Conservation (phyloP, 129 eudicot genomes). For the Lonicera japonica region DNA sequence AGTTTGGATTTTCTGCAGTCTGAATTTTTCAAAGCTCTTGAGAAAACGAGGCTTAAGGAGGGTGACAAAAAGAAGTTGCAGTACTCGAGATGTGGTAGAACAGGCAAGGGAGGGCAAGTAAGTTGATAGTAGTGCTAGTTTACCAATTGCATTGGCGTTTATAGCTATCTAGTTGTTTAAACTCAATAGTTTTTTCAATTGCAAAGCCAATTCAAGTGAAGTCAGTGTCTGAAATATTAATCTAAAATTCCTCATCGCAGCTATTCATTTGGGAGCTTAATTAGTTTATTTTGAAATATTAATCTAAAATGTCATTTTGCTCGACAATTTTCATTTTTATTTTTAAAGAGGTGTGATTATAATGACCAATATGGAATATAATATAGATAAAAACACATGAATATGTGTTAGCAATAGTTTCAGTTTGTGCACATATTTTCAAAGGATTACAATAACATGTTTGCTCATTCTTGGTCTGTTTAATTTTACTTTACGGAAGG, state of each 20-base stretch:
- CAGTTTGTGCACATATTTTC: background rate
- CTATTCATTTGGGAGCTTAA: background rate
- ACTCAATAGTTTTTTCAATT: background rate
- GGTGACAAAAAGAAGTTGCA: constrained; percentile 68
- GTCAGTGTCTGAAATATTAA: background rate
- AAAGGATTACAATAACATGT: background rate
- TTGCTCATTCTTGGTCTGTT: background rate
- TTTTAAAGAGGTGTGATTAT: background rate
- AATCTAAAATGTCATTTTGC: too few species aligned
- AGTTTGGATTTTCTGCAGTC: constrained; percentile 47
- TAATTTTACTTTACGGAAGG: constrained; percentile 30
- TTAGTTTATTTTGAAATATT: too few species aligned
- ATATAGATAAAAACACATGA: background rate
- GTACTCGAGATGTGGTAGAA: constrained; percentile 97
- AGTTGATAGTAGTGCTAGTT: constrained; percentile 21
- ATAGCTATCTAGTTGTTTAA: background rate
- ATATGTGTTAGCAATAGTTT: background rate
- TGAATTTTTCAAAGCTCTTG: constrained; percentile 76
- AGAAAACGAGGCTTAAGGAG: constrained; percentile 61
- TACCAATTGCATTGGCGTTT: background rate
- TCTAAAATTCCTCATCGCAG: background rate
- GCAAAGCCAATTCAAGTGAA: background rate
- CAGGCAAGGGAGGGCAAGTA: constrained; percentile 99
- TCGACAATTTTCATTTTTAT: too few species aligned
- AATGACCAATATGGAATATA: background rate